These are phyloP conservation scores for Pascua guehoae DNA, from an alignment of 1,284 basidiomycete species.

Conservation along the genomic window DNA sequence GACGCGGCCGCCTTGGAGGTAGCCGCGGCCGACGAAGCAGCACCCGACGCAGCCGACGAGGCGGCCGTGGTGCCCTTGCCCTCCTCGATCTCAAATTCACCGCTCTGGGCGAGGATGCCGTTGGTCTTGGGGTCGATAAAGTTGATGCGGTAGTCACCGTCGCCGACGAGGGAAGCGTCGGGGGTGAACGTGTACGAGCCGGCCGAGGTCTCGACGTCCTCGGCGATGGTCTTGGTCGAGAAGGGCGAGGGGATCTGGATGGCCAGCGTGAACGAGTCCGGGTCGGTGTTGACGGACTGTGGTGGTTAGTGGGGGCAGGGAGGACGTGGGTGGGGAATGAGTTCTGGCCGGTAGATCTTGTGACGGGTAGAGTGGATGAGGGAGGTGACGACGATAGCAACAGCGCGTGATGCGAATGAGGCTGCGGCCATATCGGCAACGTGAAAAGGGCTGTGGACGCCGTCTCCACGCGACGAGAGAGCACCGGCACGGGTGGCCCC, in stretches of 20 bases:
- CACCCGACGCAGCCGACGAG: constrained; percentile 8
- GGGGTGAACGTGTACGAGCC: constrained; percentile 38
- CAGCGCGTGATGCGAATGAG: too few relatives aligned
- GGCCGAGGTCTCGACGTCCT: constrained; percentile 28
- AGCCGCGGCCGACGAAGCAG: background rate
- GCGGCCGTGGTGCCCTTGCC: constrained; percentile 17
- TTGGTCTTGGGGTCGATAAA: constrained; percentile 19
- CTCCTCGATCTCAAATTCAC: constrained; percentile 32
- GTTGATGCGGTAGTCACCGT: constrained; percentile 21
- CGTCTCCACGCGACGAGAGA: too few relatives aligned
- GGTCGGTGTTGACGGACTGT: constrained; percentile 38
- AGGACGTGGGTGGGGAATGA: background rate
- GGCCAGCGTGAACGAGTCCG: constrained; percentile 32
- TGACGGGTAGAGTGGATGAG: too few relatives aligned
- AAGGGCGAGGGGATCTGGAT: constrained; percentile 27
- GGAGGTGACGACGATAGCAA: too few relatives aligned
- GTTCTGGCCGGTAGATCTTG: background rate
- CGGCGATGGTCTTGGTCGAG: constrained; percentile 41
- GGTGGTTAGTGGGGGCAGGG: background rate
- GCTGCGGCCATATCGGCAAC: too few relatives aligned
- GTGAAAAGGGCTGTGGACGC: too few relatives aligned
- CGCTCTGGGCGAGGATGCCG: constrained; percentile 42
- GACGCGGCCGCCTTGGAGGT: background rate
- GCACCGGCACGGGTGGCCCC: too few relatives aligned
- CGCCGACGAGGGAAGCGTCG: constrained; percentile 19